These are phyloP conservation scores for Dictyostelium citrinum DNA, from an alignment of 78 protist species.

Conservation along the genomic window DNA sequence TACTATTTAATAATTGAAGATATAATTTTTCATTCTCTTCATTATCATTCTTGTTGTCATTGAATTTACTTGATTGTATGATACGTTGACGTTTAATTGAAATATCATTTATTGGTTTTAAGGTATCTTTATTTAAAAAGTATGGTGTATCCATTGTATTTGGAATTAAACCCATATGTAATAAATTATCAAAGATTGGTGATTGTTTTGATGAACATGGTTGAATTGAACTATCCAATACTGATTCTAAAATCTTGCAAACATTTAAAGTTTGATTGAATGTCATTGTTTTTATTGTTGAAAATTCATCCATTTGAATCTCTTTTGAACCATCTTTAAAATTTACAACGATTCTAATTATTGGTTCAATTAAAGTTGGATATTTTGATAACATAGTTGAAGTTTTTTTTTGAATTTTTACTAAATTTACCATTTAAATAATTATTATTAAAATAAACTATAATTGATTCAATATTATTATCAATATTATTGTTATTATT, in stretches of 20 bases:
- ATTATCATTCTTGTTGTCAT: neutral
- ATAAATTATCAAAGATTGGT: constrained; percentile 5
- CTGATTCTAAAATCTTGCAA: constrained; percentile 22
- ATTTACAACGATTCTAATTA: neutral
- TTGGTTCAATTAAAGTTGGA: neutral
- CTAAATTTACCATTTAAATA: neutral
- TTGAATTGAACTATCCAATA: neutral
- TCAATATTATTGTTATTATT: neutral
- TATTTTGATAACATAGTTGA: neutral
- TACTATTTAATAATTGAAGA: neutral
- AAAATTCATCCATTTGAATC: constrained; percentile 5
- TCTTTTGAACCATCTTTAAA: constrained; percentile 8
- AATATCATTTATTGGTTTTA: neutral
- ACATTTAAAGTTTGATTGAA: constrained; percentile 5
- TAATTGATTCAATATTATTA: constrained; percentile 1
- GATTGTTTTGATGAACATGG: constrained; percentile 23
- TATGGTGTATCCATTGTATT: neutral
- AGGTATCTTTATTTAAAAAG: neutral
- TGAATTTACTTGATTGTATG: neutral
- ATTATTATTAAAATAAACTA: constrained; percentile 10
- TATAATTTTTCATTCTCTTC: neutral
- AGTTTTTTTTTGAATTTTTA: neutral
- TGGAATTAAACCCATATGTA: constrained; percentile 56
- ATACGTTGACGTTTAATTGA: neutral
- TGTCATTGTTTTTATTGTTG: constrained; percentile 46